These are phyloP conservation scores for Globisporangium nagaii DNA, from an alignment of 352 stramenopile genomes.

Conservation along the genomic window DNA sequence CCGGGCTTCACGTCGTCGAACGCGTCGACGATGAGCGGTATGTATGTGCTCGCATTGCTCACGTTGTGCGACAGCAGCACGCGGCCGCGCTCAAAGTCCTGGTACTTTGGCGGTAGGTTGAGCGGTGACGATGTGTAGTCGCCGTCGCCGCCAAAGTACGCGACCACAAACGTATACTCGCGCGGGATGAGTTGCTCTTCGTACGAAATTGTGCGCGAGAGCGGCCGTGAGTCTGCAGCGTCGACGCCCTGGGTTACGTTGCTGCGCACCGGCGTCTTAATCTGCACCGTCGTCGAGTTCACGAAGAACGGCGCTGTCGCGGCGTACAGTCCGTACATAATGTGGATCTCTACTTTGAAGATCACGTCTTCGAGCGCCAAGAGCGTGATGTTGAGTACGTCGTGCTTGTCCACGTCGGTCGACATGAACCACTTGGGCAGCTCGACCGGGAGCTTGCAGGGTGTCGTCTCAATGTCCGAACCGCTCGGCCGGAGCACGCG, in stretches of 20 bases:
- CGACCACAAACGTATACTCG: conserved; percentile 90
- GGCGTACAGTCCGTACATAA: conserved; percentile 92
- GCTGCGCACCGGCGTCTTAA: conserved; percentile 68
- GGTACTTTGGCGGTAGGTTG: conserved; percentile 94
- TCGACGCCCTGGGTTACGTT: conserved; percentile 64
- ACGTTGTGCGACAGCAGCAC: conserved; percentile 94
- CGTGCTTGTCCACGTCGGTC: conserved; percentile 88
- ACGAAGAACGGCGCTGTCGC: conserved; percentile 87
- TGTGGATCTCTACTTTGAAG: conserved; percentile 94
- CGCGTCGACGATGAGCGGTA: conserved; percentile 77
- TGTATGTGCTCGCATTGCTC: conserved; percentile 49
- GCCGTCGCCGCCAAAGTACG: conserved; percentile 63
- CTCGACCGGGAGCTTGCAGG: conserved; percentile 88
- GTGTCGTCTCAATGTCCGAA: conserved; percentile 80
- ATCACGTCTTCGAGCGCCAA: conserved; percentile 94
- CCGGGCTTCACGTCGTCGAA: conserved; percentile 49
- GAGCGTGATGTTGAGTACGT: conserved; percentile 92
- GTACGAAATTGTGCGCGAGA: conserved; percentile 84
- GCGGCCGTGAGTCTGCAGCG: conserved; percentile 46
- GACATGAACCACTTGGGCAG: conserved; percentile 91
- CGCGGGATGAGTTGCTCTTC: conserved; percentile 67
- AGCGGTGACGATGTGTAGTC: conserved; percentile 78
- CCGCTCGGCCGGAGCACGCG: conserved; percentile 47
- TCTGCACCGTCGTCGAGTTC: conserved; percentile 86
- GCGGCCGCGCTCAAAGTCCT: conserved; percentile 89